Evolutionary conservation across 495 filamentous ascomycete species (phyloP), one percentile per base, ranked within the genome.

Genomic region (Podospora didyma): DNA sequence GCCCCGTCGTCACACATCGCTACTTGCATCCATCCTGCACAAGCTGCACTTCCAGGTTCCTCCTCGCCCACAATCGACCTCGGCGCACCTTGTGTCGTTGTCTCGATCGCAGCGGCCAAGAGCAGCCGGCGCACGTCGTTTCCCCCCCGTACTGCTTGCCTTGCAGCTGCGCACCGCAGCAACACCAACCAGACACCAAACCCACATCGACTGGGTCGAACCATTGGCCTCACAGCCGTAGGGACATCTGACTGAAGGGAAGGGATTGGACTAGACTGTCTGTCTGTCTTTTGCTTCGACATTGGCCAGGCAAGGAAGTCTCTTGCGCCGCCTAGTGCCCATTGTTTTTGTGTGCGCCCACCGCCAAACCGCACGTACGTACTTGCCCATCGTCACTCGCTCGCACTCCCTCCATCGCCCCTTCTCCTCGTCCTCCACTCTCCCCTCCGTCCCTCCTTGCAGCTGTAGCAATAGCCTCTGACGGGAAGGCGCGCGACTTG

Each of bases 211-310:
- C 26, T 31, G 26, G 26, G 26, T 31, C 26, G 4, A 31, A 9
- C 26, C 26, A 31, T 31, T 31, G 9, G 26, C 4, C 39, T 1
- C 39, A 42, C 34, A 7, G 34, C 34, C 9, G 34, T 2, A 37
- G 34, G 34, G n/a, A 14, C 45, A 47, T 14, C 26, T 31, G 26
- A 31, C 9, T 31, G 26, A 31, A 31, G 26, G 4, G 26, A 31
- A n/a, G n/a, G n/a, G n/a, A n/a, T n/a, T n/a, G n/a, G 50, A 34
- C 17, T 31, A 39, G 53, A 54, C 56, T 46, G 49, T 59, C 17
- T 46, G 53, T 46, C 50, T 45, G 58, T 66, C n/a, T 67, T 61
- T 63, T 59, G 63, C 61, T 62, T 69, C 63, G 59, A 68, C 65
- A 60, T 42, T 46, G 39, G 57, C 37, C 26, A 31, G 26, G 39